Percentiles rank a stretch among this genome's conserved stretches.
These are phyloP conservation scores for Podila verticillata DNA, from an alignment of 192 early-diverging fungal genomes.

Conservation along the genomic window DNA sequence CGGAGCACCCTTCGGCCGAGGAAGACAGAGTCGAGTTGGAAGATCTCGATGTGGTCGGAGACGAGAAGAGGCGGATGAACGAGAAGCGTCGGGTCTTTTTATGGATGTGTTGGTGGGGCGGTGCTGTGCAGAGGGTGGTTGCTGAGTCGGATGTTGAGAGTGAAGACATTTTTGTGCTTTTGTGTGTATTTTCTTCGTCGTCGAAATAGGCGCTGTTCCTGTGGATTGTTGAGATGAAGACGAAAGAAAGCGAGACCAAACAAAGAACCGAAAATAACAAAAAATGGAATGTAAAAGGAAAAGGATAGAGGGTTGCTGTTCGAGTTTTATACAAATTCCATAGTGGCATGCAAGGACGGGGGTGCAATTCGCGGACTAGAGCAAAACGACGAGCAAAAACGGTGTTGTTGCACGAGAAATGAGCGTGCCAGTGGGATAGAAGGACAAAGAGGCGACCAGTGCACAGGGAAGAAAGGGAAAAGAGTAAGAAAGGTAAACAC, in stretches of 20 bases:
- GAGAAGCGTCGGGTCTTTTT: constrained; percentile 47
- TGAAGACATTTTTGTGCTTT: constrained; percentile 3
- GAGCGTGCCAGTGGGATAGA: too few species aligned
- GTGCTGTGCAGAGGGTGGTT: not conserved
- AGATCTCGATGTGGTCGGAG: not conserved
- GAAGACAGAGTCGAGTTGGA: not conserved
- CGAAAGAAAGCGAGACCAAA: not conserved
- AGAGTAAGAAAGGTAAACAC: too few species aligned
- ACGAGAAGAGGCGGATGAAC: constrained; percentile 34
- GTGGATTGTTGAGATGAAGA: not conserved
- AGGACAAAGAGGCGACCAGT: too few species aligned
- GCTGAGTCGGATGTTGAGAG: constrained; percentile 3
- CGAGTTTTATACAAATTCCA: not conserved
- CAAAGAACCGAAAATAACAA: constrained; percentile 1
- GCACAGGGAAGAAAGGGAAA: too few species aligned
- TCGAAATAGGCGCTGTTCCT: not conserved
- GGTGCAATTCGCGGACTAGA: not conserved
- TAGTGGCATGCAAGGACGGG: not conserved
- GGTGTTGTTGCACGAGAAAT: not conserved
- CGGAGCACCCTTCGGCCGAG: not conserved
- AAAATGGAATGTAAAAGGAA: not conserved
- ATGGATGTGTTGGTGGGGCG: not conserved
- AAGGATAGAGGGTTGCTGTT: not conserved
- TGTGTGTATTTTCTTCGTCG: not conserved
- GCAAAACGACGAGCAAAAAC: not conserved